A percentile compares a stretch with the other conserved stretches of the same genome.
Conservation (phyloP, 2,329 filamentous ascomycete species). For the Microdochium nivale region DNA sequence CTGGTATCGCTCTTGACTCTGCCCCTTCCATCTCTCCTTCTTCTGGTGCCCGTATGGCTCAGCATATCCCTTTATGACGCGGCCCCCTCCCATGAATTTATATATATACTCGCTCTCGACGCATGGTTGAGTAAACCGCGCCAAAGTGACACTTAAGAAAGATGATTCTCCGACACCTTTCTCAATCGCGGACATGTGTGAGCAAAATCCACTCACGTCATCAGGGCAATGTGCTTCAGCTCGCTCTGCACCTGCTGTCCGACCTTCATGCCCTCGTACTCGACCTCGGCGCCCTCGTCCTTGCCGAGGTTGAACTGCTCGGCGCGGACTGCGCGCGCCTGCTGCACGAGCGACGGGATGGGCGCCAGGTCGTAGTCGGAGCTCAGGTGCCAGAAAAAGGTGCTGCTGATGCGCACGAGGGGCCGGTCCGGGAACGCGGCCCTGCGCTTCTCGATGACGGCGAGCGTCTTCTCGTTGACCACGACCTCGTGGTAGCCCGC, state of each 20-base stretch:
- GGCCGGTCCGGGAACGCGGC: slow-evolving; percentile 36
- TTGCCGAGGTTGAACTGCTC: slow-evolving; percentile 38
- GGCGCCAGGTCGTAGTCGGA: slow-evolving; percentile 48
- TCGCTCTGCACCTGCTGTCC: slow-evolving; percentile 50
- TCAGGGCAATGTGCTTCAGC: slow-evolving; percentile 43
- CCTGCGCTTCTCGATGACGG: slow-evolving; percentile 34
- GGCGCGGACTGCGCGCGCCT: slow-evolving; percentile 33
- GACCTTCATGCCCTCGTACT: slow-evolving; percentile 47
- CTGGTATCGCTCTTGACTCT: too few species aligned
- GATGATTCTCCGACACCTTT: too few species aligned
- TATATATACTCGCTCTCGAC: too few species aligned
- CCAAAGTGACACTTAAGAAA: too few species aligned
- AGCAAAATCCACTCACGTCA: slow-evolving; percentile 24
- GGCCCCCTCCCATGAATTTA: too few species aligned
- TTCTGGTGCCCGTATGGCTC: too few species aligned
- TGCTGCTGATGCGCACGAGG: slow-evolving; percentile 48
- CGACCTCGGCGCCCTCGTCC: slow-evolving; percentile 41
- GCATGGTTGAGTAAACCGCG: too few species aligned
- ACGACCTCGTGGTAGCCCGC: slow-evolving; percentile 55
- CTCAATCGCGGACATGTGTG: too few species aligned
- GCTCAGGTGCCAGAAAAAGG: slow-evolving; percentile 52
- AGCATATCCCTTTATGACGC: too few species aligned
- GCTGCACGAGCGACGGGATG: slow-evolving; percentile 35
- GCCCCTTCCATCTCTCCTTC: too few species aligned
- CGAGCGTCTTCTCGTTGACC: slow-evolving; percentile 43